Evolutionary conservation across 805 yeast genomes (phyloP), one percentile per base, ranked within the genome.

Genomic region (Pichia rugopelliculosa): DNA sequence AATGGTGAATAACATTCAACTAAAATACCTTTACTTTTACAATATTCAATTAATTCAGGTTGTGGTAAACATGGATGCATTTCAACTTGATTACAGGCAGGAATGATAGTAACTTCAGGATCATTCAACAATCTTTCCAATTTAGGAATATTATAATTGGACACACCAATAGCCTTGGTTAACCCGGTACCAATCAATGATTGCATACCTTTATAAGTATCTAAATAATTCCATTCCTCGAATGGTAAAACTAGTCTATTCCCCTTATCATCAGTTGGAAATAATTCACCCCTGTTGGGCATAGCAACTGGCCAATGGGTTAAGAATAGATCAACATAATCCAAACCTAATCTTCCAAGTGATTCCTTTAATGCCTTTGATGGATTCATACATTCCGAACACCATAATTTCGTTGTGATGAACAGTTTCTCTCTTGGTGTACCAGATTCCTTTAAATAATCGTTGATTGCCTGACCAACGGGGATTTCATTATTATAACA

Each of bases 1-100:
- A 87, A 70, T 23, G 95, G 93, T 26, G 87, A 80, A 67, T 85
- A 87, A 10, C 95, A 95, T 62, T 83, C 83, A 46, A 83, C 62
- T 30, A 70, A 61, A 50, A 83, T 80, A 51, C 72, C 77, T 52
- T 84, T 70, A 30, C 65, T 59, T 46, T 71, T 66, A 63, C 80
- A 72, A 64, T 60, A 82, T 33, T 75, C 72, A 39, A 74, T 58
- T 54, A 86, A 69, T 53, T 80, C 79, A 9, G 64, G 68, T 62
- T 85, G 90, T 40, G 84, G 83, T 45, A 82, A 70, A 51, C 73
- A 73, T 44, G 89, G 87, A 65, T 86, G 93, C 42, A 78, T 65
- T 68, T 87, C 95, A 51, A 85, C 73, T 69, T 47, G 50, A 17
- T 42, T 42, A 40, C 50, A 47, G 12, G 77, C 88, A 6, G 96